phyloP scores from a whole-genome alignment of 768 basidiomycete genomes.

The Kwoniella pini region DNA sequence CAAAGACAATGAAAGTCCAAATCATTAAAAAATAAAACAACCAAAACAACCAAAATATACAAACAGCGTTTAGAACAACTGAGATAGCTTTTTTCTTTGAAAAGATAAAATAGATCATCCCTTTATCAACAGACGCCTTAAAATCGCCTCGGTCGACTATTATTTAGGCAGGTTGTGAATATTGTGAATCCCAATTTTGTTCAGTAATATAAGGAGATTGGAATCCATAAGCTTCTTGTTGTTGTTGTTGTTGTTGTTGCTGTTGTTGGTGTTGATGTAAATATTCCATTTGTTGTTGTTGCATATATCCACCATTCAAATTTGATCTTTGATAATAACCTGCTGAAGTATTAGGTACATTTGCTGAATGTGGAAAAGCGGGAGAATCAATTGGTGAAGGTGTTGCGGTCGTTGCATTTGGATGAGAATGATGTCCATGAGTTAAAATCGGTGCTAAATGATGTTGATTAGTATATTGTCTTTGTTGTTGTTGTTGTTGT shows the following conservation, averaged over 20 bases:
- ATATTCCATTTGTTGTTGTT: slow-evolving; percentile 44
- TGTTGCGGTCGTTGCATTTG: slow-evolving; percentile 6
- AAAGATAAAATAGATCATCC: no score
- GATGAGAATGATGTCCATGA: not conserved
- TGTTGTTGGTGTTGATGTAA: slow-evolving; percentile 31
- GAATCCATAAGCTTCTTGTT: slow-evolving; percentile 20
- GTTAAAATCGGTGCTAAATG: slow-evolving; percentile 40
- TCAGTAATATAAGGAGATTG: slow-evolving; percentile 43
- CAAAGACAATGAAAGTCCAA: no score
- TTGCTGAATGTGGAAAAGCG: slow-evolving; percentile 11
- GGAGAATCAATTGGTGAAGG: slow-evolving; percentile 29
- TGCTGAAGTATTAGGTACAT: not conserved
- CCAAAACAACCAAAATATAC: not conserved
- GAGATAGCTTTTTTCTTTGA: no score
- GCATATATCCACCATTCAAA: slow-evolving; percentile 20
- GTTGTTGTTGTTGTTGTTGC: slow-evolving; percentile 20
- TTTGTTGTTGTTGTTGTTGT: slow-evolving; percentile 11
- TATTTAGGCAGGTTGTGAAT: slow-evolving; percentile 15
- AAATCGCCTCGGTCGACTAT: no score
- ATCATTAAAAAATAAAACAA: not conserved
- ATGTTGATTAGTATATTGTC: slow-evolving; percentile 12
- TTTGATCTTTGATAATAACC: slow-evolving; percentile 20
- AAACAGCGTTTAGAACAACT: not conserved
- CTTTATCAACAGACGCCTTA: no score
- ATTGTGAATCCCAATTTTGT: slow-evolving; percentile 21